These are phyloP conservation scores for Cenchrus fungigraminus DNA, from an alignment of 176 grass and related monocot species.

Conservation along the genomic window DNA sequence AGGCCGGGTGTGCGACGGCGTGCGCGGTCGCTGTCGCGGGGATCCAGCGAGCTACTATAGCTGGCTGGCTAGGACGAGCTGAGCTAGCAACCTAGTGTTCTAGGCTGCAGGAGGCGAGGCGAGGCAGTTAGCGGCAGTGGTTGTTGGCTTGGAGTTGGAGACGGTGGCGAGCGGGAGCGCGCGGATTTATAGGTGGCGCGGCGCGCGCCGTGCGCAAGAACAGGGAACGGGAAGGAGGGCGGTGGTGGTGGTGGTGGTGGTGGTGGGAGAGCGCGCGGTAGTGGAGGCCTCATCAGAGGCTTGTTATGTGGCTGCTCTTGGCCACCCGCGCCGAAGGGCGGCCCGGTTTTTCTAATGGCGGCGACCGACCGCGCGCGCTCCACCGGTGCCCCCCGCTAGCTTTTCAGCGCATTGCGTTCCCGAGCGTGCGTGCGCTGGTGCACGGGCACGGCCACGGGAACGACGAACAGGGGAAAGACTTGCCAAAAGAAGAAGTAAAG, in stretches of 20 bases:
- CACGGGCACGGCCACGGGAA: not conserved
- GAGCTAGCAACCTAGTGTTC: not conserved
- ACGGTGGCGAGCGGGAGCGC: constrained; percentile 15
- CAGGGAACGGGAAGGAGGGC: not conserved
- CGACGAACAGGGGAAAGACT: not conserved
- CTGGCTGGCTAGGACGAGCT: not conserved
- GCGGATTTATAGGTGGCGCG: constrained; percentile 45
- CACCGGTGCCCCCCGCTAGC: not conserved
- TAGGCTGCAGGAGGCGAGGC: not conserved
- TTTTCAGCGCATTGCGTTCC: not conserved
- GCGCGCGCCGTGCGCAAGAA: not conserved
- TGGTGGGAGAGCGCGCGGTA: constrained; percentile 51
- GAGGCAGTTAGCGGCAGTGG: constrained; percentile 13
- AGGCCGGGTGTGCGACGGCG: constrained; percentile 5
- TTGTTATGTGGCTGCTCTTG: constrained; percentile 59
- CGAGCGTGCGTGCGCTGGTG: constrained; percentile 15
- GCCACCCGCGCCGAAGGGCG: constrained; percentile 37
- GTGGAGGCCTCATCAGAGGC: constrained; percentile 62
- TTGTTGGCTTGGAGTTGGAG: constrained; percentile 33
- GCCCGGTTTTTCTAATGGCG: constrained; percentile 46
- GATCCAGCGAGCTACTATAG: constrained; percentile 36
- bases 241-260: constrained; percentile 36
- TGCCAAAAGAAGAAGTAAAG: not conserved
- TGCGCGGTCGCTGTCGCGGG: constrained; percentile 39
- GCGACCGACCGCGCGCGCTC: constrained; percentile 42